A percentile compares a stretch with the other conserved stretches of the same genome.
Conservation (phyloP, 139 green algal species). For the Auxenochlorella protothecoides region DNA sequence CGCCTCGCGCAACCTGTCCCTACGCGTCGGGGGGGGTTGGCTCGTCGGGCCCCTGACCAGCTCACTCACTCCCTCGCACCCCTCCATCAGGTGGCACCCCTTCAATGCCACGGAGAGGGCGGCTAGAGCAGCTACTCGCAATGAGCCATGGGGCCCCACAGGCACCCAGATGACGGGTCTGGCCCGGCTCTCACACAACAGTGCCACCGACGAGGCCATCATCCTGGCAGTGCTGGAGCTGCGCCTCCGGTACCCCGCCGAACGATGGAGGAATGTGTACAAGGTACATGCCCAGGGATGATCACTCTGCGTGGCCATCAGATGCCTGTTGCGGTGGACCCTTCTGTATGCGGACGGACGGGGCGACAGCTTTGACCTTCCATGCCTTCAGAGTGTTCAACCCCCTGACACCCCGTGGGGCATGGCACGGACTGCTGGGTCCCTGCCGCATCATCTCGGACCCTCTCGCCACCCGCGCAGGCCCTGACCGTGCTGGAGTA, state of each 20-base stretch:
- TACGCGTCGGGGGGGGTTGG: not conserved
- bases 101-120: slow-evolving; percentile 55
- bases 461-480: slow-evolving; percentile 10
- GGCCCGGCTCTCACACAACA: slow-evolving; percentile 38
- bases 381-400: too few species aligned
- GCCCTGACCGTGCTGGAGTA: slow-evolving; percentile 79
- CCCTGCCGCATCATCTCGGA: too few species aligned
- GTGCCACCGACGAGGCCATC: slow-evolving; percentile 30
- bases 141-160: slow-evolving; percentile 66
- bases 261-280: slow-evolving; percentile 77
- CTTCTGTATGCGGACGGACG: too few species aligned
- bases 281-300: slow-evolving; percentile 30
- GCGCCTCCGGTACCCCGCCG: slow-evolving; percentile 42
- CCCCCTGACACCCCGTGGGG: too few species aligned
- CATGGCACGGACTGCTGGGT: too few species aligned
- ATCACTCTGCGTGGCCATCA: too few species aligned
- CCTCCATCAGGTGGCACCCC: slow-evolving; percentile 29
- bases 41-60: not conserved
- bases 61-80: not conserved
- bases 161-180: slow-evolving; percentile 56
- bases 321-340: too few species aligned
- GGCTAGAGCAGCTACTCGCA: slow-evolving; percentile 53
- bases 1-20: not conserved
- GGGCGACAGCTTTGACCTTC: too few species aligned
- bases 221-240: slow-evolving; percentile 63